Base-by-base conservation (phyloP, 2,329 filamentous ascomycete species). In the Bipolaris gigantea region DNA sequence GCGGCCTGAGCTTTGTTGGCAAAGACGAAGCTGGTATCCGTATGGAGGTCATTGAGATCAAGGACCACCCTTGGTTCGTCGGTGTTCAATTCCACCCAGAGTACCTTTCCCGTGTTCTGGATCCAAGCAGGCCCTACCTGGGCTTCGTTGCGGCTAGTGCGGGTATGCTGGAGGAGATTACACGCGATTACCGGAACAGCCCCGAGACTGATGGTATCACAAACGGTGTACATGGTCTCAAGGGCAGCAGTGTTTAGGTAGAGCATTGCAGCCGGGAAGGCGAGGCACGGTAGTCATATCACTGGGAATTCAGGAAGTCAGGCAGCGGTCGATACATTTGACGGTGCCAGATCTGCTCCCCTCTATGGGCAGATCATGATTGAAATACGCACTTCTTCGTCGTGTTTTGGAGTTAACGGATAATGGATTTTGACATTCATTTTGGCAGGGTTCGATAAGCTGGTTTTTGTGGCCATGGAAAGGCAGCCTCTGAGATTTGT, bases 71-170 rank as follows among this genome's bases (percentile, higher is more conserved):
- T 0, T 96, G 85, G 81, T 96, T 87, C 64, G 89, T 95, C 16
- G 88, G 88, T 58, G 89, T 94, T 8, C 92, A 96, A 75, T 93
- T 89, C 74, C 92, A 96, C 73, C 91, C 92, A 2, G 92, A 97
- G 75, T 96, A 93, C 71, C 80, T 90, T 46, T 88, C 83, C 63
- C 83, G 88, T 48, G 91, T 94, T 2, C 77, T 95, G 57, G 79
- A 84, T 45, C 90, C 90, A 0, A 88, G 84, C 68, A 85, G 85
- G 70, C 86, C 89, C 1, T 94, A 90, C 76, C 81, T 96, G 19
- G 92, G 92, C 42, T 92, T 96, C 72, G 83, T 96, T 42, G 91
- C 92, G 30, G 89, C 91, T 2, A 85, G 85, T 48, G 83, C 87
- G 2, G 89, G 88, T 13, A 82, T 86, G 67, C 76, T 93, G 42